Conservation (phyloP, 1,284 basidiomycete species). For the Sphagnurus paluster region DNA sequence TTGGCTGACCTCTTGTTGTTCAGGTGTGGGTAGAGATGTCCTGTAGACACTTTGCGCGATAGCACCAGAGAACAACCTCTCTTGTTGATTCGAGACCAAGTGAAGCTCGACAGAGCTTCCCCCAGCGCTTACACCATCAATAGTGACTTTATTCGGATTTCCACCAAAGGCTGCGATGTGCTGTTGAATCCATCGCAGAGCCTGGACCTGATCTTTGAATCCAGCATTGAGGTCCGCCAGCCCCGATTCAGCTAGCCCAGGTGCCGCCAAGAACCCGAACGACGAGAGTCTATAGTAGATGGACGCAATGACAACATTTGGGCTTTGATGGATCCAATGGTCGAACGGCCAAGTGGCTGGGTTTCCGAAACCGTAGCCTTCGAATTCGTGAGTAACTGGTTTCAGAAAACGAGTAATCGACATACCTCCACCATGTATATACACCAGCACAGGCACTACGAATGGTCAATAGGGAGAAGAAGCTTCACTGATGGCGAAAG, state of each 20-base stretch:
- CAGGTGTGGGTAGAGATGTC: constrained; percentile 45
- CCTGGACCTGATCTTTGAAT: constrained; percentile 60
- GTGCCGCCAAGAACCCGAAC: constrained; percentile 52
- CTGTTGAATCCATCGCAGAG: constrained; percentile 60
- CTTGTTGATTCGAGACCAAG: constrained; percentile 43
- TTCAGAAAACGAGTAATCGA: not conserved
- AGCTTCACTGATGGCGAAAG: constrained; percentile 1
- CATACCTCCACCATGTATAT: constrained; percentile 65
- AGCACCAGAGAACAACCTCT: constrained; percentile 47
- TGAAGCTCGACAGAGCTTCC: constrained; percentile 56
- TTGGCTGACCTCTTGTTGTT: constrained; percentile 46
- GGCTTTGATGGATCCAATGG: constrained; percentile 50
- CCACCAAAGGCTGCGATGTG: constrained; percentile 68
- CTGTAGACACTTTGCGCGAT: constrained; percentile 64
- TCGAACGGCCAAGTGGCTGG: constrained; percentile 57
- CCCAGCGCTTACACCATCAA: constrained; percentile 66
- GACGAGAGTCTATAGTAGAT: constrained; percentile 55
- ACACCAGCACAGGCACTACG: constrained; percentile 62
- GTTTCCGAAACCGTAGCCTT: constrained; percentile 57
- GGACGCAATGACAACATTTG: constrained; percentile 53
- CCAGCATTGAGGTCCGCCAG: constrained; percentile 60
- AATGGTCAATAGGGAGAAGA: not conserved
- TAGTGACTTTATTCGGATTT: constrained; percentile 52
- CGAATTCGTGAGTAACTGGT: constrained; percentile 2
- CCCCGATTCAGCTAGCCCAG: constrained; percentile 38